Evolutionary conservation across 192 early-diverging fungal species (phyloP), one percentile per base, ranked within the genome.

Genomic region (Pilobolus umbonatus): DNA sequence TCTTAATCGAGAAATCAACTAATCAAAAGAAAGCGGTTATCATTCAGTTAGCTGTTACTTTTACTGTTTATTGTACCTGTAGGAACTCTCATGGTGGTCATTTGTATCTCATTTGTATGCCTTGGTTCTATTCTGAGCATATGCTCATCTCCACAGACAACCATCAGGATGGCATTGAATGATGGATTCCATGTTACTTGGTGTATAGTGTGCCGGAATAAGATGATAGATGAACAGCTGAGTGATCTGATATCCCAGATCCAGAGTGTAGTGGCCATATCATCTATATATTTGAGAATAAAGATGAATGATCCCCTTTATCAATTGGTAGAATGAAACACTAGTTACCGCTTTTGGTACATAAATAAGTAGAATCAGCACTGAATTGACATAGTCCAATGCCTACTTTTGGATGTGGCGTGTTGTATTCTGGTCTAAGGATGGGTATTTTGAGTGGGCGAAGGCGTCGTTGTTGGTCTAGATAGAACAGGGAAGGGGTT

Each of bases 191-290:
- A 93, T 17, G 54, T 35, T 6, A 78, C 67, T 19, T 74, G 52
- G 26, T 64, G 72, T 36, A 93, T 78, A 1, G 88, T 72, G 10
- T 63, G 59, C 24, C 70, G 48, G 60, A 91, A 88, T 32, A 75
- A 68, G 9, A 93, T 73, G 17, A 90, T 67, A 6, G 74, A 77
- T 2, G 76, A 42, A 28, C 75, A 69, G 3, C 62, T 61, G 14
- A 85, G 38, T 0, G 64, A 57, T 4, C 58, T 35, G 21, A 87
- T 57, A 38, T 86, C 77, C 89, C 89, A 92, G 29, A 91, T 80
- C 87, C 90, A 92, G 2, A 90, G 68, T 10, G 68, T 64, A 34
- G 67, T 85, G 1, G 90, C 87, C 78, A 87, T 88, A 52, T 81
- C 85, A 49, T 92, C 90, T 91, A 56, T 32, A 6, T 7, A 44